Evolutionary conservation across 192 early-diverging fungal species (phyloP).

Genomic region (Coemansia sp.): DNA sequence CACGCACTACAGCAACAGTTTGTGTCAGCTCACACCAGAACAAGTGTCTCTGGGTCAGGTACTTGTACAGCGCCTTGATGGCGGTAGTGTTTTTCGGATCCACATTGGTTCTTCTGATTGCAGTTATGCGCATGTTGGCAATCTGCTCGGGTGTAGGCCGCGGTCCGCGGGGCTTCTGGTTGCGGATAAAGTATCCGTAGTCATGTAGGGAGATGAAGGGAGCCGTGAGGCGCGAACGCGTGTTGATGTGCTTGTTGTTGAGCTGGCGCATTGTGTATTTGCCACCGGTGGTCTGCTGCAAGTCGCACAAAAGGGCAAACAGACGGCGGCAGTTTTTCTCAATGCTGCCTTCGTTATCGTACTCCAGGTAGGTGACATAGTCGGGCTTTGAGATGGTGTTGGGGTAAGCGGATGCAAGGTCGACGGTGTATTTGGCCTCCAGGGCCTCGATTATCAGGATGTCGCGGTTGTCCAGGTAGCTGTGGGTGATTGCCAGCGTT

Average conservation of each 20-base stretch:
- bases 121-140: not conserved
- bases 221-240: not conserved
- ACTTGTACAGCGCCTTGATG: no score
- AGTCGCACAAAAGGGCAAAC: not conserved
- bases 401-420: no score
- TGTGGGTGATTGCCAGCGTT: not conserved
- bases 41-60: no score
- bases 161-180: not conserved
- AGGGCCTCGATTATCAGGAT: not conserved
- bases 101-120: no score
- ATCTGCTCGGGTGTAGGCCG: not conserved
- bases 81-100: no score
- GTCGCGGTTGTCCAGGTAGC: not conserved
- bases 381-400: not conserved
- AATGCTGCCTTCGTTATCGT: not conserved
- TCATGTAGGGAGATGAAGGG: not conserved
- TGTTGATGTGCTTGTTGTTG: constrained; percentile 2
- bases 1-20: no score
- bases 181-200: not conserved
- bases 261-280: not conserved
- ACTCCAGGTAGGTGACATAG: not conserved
- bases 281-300: not conserved
- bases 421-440: no score
- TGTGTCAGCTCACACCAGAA: not conserved
- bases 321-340: not conserved